Evolutionary conservation across 169 alveolate genomes (phyloP).

Genomic region (Plasmodium reichenowi): DNA sequence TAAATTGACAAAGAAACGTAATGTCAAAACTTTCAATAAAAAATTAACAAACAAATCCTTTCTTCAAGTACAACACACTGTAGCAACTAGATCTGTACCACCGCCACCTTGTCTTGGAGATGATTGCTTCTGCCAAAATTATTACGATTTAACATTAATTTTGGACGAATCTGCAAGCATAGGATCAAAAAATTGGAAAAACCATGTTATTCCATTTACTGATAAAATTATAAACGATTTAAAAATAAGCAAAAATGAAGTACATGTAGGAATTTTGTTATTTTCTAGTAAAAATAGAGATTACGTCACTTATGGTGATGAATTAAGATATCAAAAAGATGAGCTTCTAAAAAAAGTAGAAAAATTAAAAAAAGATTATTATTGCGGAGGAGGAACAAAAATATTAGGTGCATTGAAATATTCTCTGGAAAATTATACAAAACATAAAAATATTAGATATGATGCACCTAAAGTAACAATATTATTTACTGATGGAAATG

Average conservation of each 20-base stretch:
- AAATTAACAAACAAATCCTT: conserved; percentile 26
- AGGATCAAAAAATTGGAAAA: conserved; percentile 27
- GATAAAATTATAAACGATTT: conserved; percentile 43
- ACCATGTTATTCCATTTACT: conserved; percentile 63
- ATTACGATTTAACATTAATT: conserved; percentile 72
- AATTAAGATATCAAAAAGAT: conserved; percentile 41
- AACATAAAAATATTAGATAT: conserved; percentile 26
- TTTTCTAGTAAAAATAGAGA: conserved; percentile 37
- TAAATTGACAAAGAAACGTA: conserved; percentile 6
- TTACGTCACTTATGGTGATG: conserved; percentile 36
- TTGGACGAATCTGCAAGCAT: conserved; percentile 72
- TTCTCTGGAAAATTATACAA: conserved; percentile 40
- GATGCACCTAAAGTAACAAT: conserved; percentile 73
- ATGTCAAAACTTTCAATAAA: neutral
- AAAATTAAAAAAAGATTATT: conserved; percentile 35
- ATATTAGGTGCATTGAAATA: conserved; percentile 48
- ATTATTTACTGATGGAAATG: conserved; percentile 70
- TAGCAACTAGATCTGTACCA: neutral
- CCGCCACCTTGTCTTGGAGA: conserved; percentile 52
- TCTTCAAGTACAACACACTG: conserved; percentile 21
- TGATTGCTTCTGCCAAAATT: conserved; percentile 60
- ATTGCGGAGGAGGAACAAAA: conserved; percentile 27
- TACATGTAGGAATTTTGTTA: conserved; percentile 65
- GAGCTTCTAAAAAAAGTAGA: conserved; percentile 56
- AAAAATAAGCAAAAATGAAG: conserved; percentile 41